Percentiles rank a stretch among this genome's conserved stretches.
Conservation (phyloP, 73 alveolate genomes). For the Paramecium sexaurelia region DNA sequence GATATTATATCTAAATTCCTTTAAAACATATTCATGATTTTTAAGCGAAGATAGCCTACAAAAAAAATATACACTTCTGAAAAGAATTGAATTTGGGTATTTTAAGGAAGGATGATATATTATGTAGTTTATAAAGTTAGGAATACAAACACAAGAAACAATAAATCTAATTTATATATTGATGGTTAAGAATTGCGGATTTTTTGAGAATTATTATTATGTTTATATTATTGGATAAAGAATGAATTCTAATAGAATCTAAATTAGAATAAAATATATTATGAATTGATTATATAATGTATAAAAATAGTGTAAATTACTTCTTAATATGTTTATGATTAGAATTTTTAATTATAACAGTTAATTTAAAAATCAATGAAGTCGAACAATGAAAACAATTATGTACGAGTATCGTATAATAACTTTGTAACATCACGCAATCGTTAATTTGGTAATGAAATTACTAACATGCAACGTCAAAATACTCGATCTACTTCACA, state of each 20-base stretch:
- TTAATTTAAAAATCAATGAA: not conserved
- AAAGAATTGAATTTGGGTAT: too few species aligned
- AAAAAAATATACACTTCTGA: too few species aligned
- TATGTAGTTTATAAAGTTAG: too few species aligned
- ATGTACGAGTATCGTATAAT: not conserved
- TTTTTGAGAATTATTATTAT: not conserved
- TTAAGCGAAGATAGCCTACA: too few species aligned
- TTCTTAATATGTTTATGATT: not conserved
- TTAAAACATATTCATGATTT: too few species aligned
- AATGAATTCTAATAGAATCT: not conserved
- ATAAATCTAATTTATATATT: too few species aligned
- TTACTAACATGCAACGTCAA: not conserved
- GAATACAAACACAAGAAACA: too few species aligned
- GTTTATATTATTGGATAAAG: too few species aligned
- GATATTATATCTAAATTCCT: too few species aligned
- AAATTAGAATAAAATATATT: not conserved
- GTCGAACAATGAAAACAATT: constrained; percentile 37
- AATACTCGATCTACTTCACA: constrained; percentile 25
- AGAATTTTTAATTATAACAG: not conserved
- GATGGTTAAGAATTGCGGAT: not conserved
- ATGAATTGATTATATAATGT: not conserved
- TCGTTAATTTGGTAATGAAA: constrained; percentile 31
- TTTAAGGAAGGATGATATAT: too few species aligned
- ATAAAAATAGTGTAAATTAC: not conserved
- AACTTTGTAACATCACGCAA: not conserved